Evolutionary conservation across 352 stramenopile genomes (phyloP).

Genomic region (Phytophthora syringae): DNA sequence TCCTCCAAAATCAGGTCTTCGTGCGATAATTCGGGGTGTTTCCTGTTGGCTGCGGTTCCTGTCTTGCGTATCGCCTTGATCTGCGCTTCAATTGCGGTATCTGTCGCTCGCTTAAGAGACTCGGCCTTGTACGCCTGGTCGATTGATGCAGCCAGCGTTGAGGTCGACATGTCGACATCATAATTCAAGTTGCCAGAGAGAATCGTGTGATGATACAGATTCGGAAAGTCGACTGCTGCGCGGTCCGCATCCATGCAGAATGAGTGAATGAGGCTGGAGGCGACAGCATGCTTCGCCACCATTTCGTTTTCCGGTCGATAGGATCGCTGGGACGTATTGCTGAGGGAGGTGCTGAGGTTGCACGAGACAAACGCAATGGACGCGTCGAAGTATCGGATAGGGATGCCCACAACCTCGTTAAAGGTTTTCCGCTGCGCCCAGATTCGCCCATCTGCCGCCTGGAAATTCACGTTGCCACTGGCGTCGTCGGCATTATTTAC

Average conservation of each 20-base stretch:
- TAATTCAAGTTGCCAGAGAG: conserved; percentile 86
- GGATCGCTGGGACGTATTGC: conserved; percentile 35
- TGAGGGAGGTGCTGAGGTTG: conserved; percentile 62
- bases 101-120: conserved; percentile 60
- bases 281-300: conserved; percentile 58
- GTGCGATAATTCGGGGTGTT: conserved; percentile 14
- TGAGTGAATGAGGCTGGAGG: conserved; percentile 74
- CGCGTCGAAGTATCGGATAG: conserved; percentile 84
- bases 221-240: conserved; percentile 79
- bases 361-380: conserved; percentile 88
- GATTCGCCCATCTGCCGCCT: conserved; percentile 65
- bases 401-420: conserved; percentile 80
- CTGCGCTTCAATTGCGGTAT: conserved; percentile 66
- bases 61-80: conserved; percentile 48
- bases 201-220: conserved; percentile 88
- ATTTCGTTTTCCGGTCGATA: conserved; percentile 40
- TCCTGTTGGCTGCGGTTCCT: conserved; percentile 2
- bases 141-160: conserved; percentile 45
- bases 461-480: conserved; percentile 82
- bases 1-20: conserved; percentile 21
- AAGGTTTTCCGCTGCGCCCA: conserved; percentile 82
- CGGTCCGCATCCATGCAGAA: conserved; percentile 84
- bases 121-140: conserved; percentile 84
- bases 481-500: conserved; percentile 85
- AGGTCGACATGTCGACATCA: conserved; percentile 59